A percentile compares a stretch with the other conserved stretches of the same genome.
Conservation (phyloP, 148 eudicot species). For the Heliamphora exappendiculata region DNA sequence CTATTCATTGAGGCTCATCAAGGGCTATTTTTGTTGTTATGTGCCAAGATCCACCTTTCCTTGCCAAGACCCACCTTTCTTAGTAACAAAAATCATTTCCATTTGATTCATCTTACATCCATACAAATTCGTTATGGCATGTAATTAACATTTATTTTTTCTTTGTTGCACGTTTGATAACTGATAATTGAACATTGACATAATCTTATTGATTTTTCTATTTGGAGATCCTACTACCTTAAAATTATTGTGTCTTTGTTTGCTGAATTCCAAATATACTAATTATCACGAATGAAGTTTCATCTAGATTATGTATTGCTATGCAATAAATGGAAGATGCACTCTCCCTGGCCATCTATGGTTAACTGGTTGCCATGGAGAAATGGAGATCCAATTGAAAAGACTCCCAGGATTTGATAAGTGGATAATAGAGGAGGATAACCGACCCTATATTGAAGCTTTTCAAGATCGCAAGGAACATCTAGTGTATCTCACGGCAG, state of each 20-base stretch:
- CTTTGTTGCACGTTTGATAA: not conserved
- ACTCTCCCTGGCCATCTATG: slow-evolving; percentile 68
- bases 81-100: not conserved
- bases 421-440: slow-evolving; percentile 82
- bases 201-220: not conserved
- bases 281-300: slow-evolving; percentile 9
- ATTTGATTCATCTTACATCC: not conserved
- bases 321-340: slow-evolving; percentile 72
- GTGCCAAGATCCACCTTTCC: too few species aligned
- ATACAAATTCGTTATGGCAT: not conserved
- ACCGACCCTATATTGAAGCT: slow-evolving; percentile 57
- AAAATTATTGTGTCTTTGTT: not conserved
- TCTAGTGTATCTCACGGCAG: slow-evolving; percentile 85
- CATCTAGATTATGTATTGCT: slow-evolving; percentile 86
- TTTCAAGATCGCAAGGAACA: slow-evolving; percentile 64
- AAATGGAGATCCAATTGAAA: slow-evolving; percentile 53
- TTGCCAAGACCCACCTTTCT: not conserved
- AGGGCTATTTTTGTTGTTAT: too few species aligned
- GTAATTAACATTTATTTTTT: not conserved
- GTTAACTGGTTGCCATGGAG: slow-evolving; percentile 77
- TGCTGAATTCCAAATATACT: not conserved
- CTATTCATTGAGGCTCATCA: not conserved
- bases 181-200: not conserved
- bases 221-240: not conserved
- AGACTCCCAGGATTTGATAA: slow-evolving; percentile 78